Evolutionary conservation across 208 protist species (phyloP), one percentile per base, ranked within the genome.

Genomic region (Angomonas deanei): DNA sequence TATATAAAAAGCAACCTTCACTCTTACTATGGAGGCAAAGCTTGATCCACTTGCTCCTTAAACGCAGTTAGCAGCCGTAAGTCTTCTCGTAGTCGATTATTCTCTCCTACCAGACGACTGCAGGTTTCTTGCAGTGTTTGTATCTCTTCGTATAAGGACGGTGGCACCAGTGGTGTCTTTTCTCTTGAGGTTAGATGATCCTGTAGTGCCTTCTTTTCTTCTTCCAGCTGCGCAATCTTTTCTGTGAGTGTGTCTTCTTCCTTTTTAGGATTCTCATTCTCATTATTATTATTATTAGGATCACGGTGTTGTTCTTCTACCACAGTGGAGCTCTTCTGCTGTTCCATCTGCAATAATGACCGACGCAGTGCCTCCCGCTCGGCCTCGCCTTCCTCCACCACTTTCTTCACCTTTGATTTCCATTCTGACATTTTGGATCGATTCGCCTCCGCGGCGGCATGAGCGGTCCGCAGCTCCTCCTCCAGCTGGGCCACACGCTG

Each of bases 331-430:
- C 36, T 42, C 36, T 42, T 42, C 36, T 47, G 38, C 11, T 13
- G 0, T 30, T 0, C 26, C 1, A 68, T 53, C 32, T 13, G 1
- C 8, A n/a, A 21, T 19, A 69, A 56, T 55, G 50, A 34, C 26
- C 4, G 38, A 19, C 58, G 26, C 26, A 66, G 39, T n/a, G 65
- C 56, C 5, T 56, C 39, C 6, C 56, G 61, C 66, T 66, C 60
- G 19, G 34, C 0, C 71, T 77, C 61, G 2, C 60, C 61, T 11
- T 77, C 61, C 55, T 47, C 56, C 8, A 74, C 54, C 13, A 68
- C 68, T 4, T 36, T 58, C 23, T 64, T 52, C 28, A 65, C 59
- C 53, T 75, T 70, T 15, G 47, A 61, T 54, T 75, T 69, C 64
- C 63, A 70, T 32, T 39, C 38, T 2, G 61, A 56, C 57, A 75